phyloP scores from a whole-genome alignment of 306 rosid genomes.

The Rubus parviflorus region DNA sequence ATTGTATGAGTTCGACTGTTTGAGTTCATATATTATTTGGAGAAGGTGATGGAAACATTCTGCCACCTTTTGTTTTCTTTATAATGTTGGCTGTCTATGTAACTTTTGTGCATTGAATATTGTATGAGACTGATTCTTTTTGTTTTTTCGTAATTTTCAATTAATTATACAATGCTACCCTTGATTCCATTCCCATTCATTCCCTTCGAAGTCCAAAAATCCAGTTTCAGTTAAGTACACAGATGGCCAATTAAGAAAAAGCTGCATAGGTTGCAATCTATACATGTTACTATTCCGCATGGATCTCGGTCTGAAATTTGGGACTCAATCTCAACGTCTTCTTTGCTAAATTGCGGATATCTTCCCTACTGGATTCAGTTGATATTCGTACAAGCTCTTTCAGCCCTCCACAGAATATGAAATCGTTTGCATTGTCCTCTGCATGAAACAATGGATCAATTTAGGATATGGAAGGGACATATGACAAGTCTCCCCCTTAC shows the following conservation, averaged over 20 bases:
- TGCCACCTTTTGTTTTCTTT: not conserved
- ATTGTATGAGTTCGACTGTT: not conserved
- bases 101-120: not conserved
- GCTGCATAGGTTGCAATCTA: not conserved
- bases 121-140: not conserved
- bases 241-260: not conserved
- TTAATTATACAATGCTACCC: not conserved
- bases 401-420: constrained; percentile 46
- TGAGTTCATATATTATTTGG: not conserved
- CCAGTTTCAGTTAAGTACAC: not conserved
- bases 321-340: constrained; percentile 44
- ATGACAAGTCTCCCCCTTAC: too few relatives aligned
- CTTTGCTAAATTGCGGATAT: constrained; percentile 60
- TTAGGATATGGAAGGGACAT: not conserved
- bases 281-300: constrained; percentile 16
- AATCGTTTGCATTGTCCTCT: constrained; percentile 57
- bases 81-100: not conserved
- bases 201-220: not conserved
- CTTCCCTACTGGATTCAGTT: constrained; percentile 50
- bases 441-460: constrained; percentile 1
- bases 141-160: not conserved
- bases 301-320: constrained; percentile 35
- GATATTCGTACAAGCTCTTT: constrained; percentile 55
- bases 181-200: not conserved
- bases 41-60: not conserved